These are phyloP conservation scores for Podaxis sp. DNA, from an alignment of 768 basidiomycete genomes.

Conservation along the genomic window DNA sequence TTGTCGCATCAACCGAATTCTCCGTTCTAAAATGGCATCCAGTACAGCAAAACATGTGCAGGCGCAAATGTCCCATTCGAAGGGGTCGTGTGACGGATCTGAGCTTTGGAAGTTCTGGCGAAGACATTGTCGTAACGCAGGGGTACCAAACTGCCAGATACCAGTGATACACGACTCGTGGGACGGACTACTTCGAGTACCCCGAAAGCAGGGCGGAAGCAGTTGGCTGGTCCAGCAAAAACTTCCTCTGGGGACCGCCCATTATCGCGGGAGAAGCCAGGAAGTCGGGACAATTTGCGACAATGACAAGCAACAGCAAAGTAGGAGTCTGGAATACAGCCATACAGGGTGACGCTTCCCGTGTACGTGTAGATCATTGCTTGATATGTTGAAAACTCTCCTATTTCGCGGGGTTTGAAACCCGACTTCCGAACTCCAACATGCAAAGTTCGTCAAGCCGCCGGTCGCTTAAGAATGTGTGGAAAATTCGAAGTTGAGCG, in stretches of 20 bases:
- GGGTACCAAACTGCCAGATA: neutral
- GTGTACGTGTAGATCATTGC: slow-evolving; percentile 5
- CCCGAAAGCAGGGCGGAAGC: neutral
- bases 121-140: neutral
- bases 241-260: neutral
- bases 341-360: neutral
- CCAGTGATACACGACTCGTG: neutral
- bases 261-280: slow-evolving; percentile 3
- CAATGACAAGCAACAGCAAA: neutral
- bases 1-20: neutral
- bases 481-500: neutral
- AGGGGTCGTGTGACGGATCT: slow-evolving; percentile 2
- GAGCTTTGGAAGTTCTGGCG: neutral
- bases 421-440: too few species aligned
- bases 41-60: neutral
- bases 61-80: neutral
- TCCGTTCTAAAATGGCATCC: neutral
- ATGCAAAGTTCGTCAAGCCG: neutral
- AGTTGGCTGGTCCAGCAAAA: neutral
- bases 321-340: neutral
- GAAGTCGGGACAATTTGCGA: neutral
- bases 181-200: neutral
- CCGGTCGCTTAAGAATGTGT: neutral
- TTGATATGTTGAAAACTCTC: neutral
- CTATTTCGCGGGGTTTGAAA: slow-evolving; percentile 12